phyloP scores from a whole-genome alignment of 208 protist species.

The Spongospora subterranea region DNA sequence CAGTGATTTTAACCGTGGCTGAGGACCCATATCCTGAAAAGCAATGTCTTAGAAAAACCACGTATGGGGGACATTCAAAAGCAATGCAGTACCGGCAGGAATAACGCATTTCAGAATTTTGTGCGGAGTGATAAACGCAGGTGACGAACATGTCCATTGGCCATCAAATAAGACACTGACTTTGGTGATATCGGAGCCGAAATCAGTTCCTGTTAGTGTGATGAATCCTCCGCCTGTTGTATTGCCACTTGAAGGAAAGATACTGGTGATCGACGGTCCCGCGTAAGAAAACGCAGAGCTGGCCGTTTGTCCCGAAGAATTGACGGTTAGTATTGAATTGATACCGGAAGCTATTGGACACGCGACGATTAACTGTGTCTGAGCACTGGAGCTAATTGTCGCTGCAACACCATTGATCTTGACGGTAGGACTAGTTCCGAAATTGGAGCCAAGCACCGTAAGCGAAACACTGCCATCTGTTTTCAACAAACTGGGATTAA shows the following conservation, averaged over 20 bases:
- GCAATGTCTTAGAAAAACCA: not conserved
- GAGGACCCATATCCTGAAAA: not conserved
- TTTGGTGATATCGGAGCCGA: not conserved
- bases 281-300: not conserved
- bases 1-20: not conserved
- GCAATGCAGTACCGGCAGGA: not conserved
- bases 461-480: not conserved
- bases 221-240: not conserved
- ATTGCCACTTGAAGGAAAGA: not conserved
- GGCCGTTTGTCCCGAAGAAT: not conserved
- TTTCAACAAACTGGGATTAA: not conserved
- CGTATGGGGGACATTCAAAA: not conserved
- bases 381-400: not conserved
- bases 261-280: not conserved
- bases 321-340: not conserved
- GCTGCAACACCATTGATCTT: not conserved
- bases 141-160: not conserved
- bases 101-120: not conserved
- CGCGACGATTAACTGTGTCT: not conserved
- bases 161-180: not conserved
- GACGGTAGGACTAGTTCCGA: conserved; percentile 30
- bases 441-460: not conserved
- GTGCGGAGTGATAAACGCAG: not conserved
- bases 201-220: conserved; percentile 26
- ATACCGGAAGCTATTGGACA: not conserved